A percentile compares a stretch with the other conserved stretches of the same genome.
Conservation (phyloP, 495 filamentous ascomycete genomes). For the Thermothielavioides terrestris region DNA sequence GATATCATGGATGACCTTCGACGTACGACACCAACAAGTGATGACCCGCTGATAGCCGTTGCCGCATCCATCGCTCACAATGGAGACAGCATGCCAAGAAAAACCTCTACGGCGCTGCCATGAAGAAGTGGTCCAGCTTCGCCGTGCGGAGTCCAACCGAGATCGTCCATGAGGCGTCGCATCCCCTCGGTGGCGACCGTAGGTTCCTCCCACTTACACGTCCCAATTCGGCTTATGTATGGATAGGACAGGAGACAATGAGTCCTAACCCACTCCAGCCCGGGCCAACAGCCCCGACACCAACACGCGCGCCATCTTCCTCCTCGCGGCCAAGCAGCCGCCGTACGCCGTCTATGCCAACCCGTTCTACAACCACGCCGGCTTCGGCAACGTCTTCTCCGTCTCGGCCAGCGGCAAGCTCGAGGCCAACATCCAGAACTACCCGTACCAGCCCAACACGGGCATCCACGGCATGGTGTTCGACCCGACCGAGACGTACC, state of each 20-base stretch:
- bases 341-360: conserved; percentile 78
- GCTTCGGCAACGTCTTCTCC: conserved; percentile 69
- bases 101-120: conserved; percentile 75
- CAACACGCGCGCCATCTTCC: conserved; percentile 79
- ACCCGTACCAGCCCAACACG: conserved; percentile 60
- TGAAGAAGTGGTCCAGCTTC: conserved; percentile 85
- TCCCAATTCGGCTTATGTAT: too few species aligned
- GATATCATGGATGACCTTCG: conserved; percentile 86
- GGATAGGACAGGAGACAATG: too few species aligned
- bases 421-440: conserved; percentile 66
- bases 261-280: conserved; percentile 36
- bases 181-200: conserved; percentile 53
- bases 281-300: conserved; percentile 57
- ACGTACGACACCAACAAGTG: conserved; percentile 41
- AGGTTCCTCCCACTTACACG: conserved; percentile 19
- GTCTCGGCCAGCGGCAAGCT: conserved; percentile 54
- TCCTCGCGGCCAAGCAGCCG: conserved; percentile 64
- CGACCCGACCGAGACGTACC: conserved; percentile 71
- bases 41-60: too few species aligned
- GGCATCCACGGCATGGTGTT: conserved; percentile 88
- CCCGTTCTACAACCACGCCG: conserved; percentile 78
- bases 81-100: conserved; percentile 58
- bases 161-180: conserved; percentile 65
- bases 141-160: conserved; percentile 66
- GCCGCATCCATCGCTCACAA: conserved; percentile 15